Conservation (phyloP, 2,329 filamentous ascomycete genomes). For the Colletotrichum echinochloae region DNA sequence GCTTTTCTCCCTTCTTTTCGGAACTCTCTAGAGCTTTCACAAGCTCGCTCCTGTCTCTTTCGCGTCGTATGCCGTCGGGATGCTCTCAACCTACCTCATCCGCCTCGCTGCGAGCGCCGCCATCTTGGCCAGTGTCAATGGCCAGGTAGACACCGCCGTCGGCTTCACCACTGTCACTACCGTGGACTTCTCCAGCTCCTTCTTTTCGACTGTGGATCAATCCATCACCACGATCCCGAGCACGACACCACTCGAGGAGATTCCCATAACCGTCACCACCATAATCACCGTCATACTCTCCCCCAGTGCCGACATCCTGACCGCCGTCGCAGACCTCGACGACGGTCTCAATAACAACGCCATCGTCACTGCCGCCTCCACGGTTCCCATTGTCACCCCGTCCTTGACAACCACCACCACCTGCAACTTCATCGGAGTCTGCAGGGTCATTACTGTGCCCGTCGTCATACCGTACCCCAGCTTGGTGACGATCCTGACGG, state of each 20-base stretch:
- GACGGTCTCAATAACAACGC: background rate
- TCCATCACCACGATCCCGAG: background rate
- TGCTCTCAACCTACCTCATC: slow-evolving; percentile 19
- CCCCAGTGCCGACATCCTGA: background rate
- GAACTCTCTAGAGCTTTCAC: background rate
- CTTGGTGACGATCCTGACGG: background rate
- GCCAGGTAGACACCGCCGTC: slow-evolving; percentile 9
- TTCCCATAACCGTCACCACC: background rate
- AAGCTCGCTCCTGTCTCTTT: background rate
- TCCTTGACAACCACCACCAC: background rate
- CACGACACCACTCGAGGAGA: background rate
- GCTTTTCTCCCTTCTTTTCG: slow-evolving; percentile 2
- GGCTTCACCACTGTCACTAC: background rate
- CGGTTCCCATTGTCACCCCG: background rate
- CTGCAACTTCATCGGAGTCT: slow-evolving; percentile 4
- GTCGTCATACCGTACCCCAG: background rate
- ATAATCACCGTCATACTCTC: background rate
- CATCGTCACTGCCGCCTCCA: background rate
- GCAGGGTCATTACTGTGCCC: slow-evolving; percentile 1
- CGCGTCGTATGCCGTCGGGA: background rate
- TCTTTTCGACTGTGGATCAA: background rate
- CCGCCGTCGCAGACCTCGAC: background rate
- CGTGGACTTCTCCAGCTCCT: background rate
- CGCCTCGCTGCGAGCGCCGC: slow-evolving; percentile 25
- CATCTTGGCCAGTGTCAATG: slow-evolving; percentile 28